phyloP scores from a whole-genome alignment of 495 filamentous ascomycete species.

The Staphylotrichum tortipilum region DNA sequence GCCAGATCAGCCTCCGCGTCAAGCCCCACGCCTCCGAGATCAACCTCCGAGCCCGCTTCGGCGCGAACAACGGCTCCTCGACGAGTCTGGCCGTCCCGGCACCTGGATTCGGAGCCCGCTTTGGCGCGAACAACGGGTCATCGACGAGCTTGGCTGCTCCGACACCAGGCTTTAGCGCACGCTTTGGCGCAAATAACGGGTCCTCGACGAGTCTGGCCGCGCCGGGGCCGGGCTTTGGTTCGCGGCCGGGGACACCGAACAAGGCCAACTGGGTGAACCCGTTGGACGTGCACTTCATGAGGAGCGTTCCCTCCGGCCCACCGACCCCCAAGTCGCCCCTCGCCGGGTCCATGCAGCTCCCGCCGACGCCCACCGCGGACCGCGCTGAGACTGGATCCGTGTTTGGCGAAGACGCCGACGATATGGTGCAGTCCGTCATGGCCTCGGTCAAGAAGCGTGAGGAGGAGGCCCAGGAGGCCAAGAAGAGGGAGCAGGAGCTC shows the following conservation, averaged over 20 bases:
- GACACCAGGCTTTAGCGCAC: conserved; percentile 14
- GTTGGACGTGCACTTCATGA: conserved; percentile 32
- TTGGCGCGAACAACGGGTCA: conserved; percentile 19
- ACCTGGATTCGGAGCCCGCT: conserved; percentile 7
- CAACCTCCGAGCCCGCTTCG: conserved; percentile 27
- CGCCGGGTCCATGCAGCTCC: conserved; percentile 18
- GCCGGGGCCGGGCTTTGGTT: conserved; percentile 10
- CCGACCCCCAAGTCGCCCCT: conserved; percentile 28
- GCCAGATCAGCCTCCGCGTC: conserved; percentile 20
- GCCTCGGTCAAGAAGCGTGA: conserved; percentile 27
- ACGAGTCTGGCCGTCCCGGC: conserved; percentile 14
- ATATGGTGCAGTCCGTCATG: conserved; percentile 24
- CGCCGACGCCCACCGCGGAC: conserved; percentile 12
- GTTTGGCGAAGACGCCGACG: conserved; percentile 25
- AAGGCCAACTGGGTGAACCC: conserved; percentile 32
- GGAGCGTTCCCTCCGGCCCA: conserved; percentile 10
- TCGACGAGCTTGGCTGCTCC: conserved; percentile 22
- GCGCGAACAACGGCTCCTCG: conserved; percentile 15
- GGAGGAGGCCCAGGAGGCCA: conserved; percentile 14
- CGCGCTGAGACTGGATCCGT: conserved; percentile 18
- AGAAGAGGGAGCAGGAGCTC: conserved; percentile 11
- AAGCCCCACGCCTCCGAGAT: conserved; percentile 30
- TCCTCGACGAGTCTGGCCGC: conserved; percentile 17
- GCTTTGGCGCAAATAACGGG: conserved; percentile 11
- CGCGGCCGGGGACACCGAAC: conserved; percentile 27